Conservation (phyloP, 1,284 basidiomycete species). For the Erythrobasidium hasegawianum region DNA sequence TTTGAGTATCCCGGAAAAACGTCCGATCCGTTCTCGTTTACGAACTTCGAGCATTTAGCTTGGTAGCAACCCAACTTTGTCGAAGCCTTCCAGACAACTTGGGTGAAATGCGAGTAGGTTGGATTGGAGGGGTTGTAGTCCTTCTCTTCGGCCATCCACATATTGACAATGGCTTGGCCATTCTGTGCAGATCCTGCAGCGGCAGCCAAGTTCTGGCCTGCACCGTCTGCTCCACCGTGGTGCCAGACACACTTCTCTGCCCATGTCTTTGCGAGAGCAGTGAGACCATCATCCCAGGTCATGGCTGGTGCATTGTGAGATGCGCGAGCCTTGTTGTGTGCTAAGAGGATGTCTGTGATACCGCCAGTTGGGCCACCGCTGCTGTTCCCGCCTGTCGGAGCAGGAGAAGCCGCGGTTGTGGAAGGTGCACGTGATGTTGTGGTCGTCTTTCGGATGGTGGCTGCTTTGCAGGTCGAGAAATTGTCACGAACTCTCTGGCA, state of each 20-base stretch:
- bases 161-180: slow-evolving; percentile 13
- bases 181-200: slow-evolving; percentile 19
- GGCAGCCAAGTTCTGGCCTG: slow-evolving; percentile 26
- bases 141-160: slow-evolving; percentile 29
- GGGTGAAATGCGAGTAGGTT: slow-evolving; percentile 32
- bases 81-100: slow-evolving; percentile 33
- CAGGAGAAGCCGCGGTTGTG: neutral
- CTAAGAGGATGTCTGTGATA: slow-evolving; percentile 10
- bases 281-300: slow-evolving; percentile 7
- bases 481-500: neutral
- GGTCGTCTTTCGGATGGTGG: slow-evolving; percentile 7
- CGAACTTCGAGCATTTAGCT: slow-evolving; percentile 15
- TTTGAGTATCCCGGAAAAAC: slow-evolving; percentile 14
- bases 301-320: slow-evolving; percentile 13
- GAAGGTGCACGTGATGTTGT: neutral
- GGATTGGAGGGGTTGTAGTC: slow-evolving; percentile 33
- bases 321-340: slow-evolving; percentile 23
- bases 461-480: slow-evolving; percentile 1
- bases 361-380: slow-evolving; percentile 2
- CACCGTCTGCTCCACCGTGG: slow-evolving; percentile 17
- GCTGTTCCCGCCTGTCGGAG: slow-evolving; percentile 2
- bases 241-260: slow-evolving; percentile 30
- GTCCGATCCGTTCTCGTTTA: slow-evolving; percentile 2
- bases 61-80: slow-evolving; percentile 31
- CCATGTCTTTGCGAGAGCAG: slow-evolving; percentile 15